Conservation (phyloP, 23 red algal genomes). For the Gracilaria domingensis region DNA sequence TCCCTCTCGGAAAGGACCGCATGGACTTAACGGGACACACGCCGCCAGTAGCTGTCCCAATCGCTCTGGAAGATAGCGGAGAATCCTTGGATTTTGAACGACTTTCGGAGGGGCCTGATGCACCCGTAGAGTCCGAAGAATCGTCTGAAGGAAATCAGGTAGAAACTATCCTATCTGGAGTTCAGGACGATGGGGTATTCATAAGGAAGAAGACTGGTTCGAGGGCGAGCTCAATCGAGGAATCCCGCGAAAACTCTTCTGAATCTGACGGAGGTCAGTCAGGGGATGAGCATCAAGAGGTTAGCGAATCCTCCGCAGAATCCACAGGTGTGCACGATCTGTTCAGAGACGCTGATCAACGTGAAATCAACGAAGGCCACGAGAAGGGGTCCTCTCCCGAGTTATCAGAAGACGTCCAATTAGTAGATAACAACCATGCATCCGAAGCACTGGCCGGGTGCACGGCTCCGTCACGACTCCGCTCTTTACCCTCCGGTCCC, state of each 20-base stretch:
- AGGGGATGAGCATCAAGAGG: no score
- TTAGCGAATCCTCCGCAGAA: not conserved
- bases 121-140: not conserved
- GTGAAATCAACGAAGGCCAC: not conserved
- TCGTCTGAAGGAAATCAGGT: not conserved
- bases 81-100: not conserved
- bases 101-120: not conserved
- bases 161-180: not conserved
- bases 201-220: constrained; percentile 4
- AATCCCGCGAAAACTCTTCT: not conserved
- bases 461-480: not conserved
- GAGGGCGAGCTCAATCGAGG: not conserved
- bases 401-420: not conserved
- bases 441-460: not conserved
- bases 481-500: not conserved
- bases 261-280: not conserved
- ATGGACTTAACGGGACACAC: not conserved
- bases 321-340: constrained; percentile 5
- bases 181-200: constrained; percentile 13
- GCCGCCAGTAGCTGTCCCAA: not conserved
- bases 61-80: not conserved
- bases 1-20: not conserved
- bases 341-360: not conserved
- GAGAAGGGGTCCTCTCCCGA: not conserved
- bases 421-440: not conserved